Evolutionary conservation across 2,329 filamentous ascomycete genomes (phyloP).

Genomic region (Paradendryphiella salina): DNA sequence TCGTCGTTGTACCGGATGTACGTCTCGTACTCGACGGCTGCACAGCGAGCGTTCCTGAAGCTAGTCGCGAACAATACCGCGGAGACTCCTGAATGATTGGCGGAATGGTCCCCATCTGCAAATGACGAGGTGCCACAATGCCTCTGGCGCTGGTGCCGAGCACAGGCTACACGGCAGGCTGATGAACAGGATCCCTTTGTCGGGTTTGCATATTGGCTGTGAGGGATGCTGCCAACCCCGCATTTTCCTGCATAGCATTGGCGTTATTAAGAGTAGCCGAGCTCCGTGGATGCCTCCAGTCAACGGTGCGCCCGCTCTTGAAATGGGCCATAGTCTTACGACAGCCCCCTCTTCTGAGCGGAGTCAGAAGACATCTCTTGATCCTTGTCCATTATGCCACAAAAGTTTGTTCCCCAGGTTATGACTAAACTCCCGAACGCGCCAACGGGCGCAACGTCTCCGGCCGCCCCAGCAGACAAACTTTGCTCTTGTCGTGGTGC

Average conservation of each 20-base stretch:
- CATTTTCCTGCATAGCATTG: slow-evolving; percentile 40
- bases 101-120: slow-evolving; percentile 11
- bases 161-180: slow-evolving; percentile 31
- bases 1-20: slow-evolving; percentile 16
- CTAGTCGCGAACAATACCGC: slow-evolving; percentile 29
- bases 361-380: slow-evolving; percentile 2
- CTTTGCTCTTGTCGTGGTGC: not conserved
- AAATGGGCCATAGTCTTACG: slow-evolving; percentile 1
- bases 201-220: slow-evolving; percentile 22
- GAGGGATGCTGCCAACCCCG: slow-evolving; percentile 40
- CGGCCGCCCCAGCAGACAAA: not conserved
- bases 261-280: slow-evolving; percentile 33
- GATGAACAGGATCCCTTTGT: slow-evolving; percentile 18
- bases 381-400: slow-evolving; percentile 2
- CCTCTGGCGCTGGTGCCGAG: slow-evolving; percentile 21
- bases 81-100: slow-evolving; percentile 9
- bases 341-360: slow-evolving; percentile 1
- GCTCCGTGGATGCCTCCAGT: slow-evolving; percentile 33
- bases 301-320: slow-evolving; percentile 25
- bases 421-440: not conserved
- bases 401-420: not conserved
- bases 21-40: slow-evolving; percentile 15
- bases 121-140: slow-evolving; percentile 21
- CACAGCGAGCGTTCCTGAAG: slow-evolving; percentile 31
- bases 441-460: not conserved